Evolutionary conservation across 371 early-diverging fungal genomes (phyloP), one percentile per base, ranked within the genome.

Genomic region (Rhizopus stolonifer): DNA sequence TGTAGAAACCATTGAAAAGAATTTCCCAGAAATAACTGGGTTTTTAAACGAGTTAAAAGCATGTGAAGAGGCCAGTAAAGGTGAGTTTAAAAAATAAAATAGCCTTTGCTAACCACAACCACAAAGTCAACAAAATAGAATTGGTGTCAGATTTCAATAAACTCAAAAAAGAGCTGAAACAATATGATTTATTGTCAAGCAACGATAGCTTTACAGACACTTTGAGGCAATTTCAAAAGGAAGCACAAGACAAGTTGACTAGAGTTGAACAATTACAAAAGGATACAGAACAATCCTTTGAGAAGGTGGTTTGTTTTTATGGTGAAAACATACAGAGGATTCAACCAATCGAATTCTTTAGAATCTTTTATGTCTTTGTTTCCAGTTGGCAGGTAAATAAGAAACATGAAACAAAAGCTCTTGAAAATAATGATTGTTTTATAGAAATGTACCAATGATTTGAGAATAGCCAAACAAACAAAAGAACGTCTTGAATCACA

Each of bases 311-410:
- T 48, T 23, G 54, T 0, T 83, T 84, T 42, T 92, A 80, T 51
- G 93, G 94, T 23, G 96, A 95, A 65, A 87, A 92, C 54, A 69
- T 88, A 21, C 61, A 62, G 19, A 69, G 70, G 11, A 86, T 83
- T 60, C 84, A 85, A 43, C 88, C 90, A 0, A 93, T 93, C 49
- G 94, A 92, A 56, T 93, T 90, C 70, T 91, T 91, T 75, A 83
- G 81, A 2, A 81, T 90, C n/a, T 90, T 90, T 69, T 82, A 84
- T 56, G 84, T 80, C 0, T 91, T 91, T 52, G 42, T 42, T 13
- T 15, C 10, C 8, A 25, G 15, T 24, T 49, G 47, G 62, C 44
- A 60, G 50, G 60, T 54, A 54, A 48, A 17, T 23, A 40, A 23
- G n/a, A 23, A 50, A 49, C 24, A 39, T 21, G 55, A 6, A 46